Base-by-base conservation (phyloP, 2,329 filamentous ascomycete genomes). In the Arachnomyces sp. region DNA sequence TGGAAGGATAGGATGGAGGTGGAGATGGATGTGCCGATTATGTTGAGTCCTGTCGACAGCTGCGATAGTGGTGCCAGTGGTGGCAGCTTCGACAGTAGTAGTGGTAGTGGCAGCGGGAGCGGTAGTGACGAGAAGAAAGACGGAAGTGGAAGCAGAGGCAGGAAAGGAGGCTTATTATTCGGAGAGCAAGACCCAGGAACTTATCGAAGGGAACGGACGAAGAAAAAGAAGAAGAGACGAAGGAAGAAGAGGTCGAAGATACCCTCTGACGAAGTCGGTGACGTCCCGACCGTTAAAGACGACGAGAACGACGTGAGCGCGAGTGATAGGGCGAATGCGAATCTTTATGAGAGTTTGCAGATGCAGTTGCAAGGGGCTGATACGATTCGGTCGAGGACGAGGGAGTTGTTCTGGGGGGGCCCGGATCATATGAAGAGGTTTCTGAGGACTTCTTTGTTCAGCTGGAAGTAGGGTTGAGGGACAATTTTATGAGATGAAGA, bases 21-120 rank as follows among this genome's bases (percentile, higher is more conserved):
- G 20, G 64, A 57, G 35, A 60, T 62, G 52, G 55, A 64, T 31
- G 59, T 65, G 13, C 61, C 60, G 1, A 51, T 64, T 34, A 54
- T 65, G 32, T 43, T 66, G 6, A 63, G 56, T 42, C 51, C 59
- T 14, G 44, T 49, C 2, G 55, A 49, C 9, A 40, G 49, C 9
- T 25, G 20, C 9, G 20, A 25, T 25, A 25, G 20, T 25, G 20
- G 20, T 25, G 20, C 20, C 5, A 25, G 20, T 25, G 20, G 20
- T 25, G 20, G 39, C 45, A 38, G 34, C 43, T 39, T 12, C 40
- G 46, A 18, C 47, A 55, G 40, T 42, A 60, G 3, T 44, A 54
- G n/a, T n/a, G n/a, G 18, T 51, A 49, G 18, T 53, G 49, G 17
- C 46, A 58, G 38, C 51, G 55, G 42, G 54, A 54, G 15, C 43